Percentiles rank a stretch among this genome's conserved stretches.
These are phyloP conservation scores for Nidula niveotomentosa DNA, from an alignment of 1,284 basidiomycete species.

Conservation along the genomic window DNA sequence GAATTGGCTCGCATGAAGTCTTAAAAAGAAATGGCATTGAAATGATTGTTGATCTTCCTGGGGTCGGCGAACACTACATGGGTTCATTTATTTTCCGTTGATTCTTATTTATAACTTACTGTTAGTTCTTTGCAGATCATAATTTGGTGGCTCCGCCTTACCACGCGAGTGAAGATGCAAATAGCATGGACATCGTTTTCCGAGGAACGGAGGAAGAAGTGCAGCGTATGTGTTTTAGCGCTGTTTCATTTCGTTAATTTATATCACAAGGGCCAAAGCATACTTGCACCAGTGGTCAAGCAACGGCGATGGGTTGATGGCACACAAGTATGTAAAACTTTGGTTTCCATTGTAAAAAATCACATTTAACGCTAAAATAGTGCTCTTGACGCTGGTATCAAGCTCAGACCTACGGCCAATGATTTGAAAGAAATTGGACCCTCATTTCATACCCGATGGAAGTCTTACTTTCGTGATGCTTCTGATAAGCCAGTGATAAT, in stretches of 20 bases:
- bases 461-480: slow-evolving; percentile 28
- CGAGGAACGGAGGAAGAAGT: slow-evolving; percentile 29
- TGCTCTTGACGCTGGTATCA: slow-evolving; percentile 34
- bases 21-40: slow-evolving; percentile 39
- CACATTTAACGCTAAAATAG: slow-evolving; percentile 14
- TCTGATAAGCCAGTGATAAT: slow-evolving; percentile 37
- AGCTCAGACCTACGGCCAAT: slow-evolving; percentile 32
- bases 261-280: slow-evolving; percentile 21
- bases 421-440: slow-evolving; percentile 34
- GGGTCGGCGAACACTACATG: slow-evolving; percentile 56
- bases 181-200: slow-evolving; percentile 44
- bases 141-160: slow-evolving; percentile 32
- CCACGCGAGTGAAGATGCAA: slow-evolving; percentile 34
- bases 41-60: slow-evolving; percentile 47
- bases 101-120: background rate
- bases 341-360: no score
- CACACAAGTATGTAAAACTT: slow-evolving; percentile 40
- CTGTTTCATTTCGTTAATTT: background rate
- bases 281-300: slow-evolving; percentile 39
- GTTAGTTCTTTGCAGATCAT: slow-evolving; percentile 37
- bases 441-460: slow-evolving; percentile 36
- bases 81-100: slow-evolving; percentile 27
- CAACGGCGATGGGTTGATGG: slow-evolving; percentile 45
- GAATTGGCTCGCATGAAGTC: slow-evolving; percentile 41
- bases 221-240: slow-evolving; percentile 21